Evolutionary conservation across 306 rosid genomes (phyloP).

Genomic region (Cyamopsis tetragonoloba): DNA sequence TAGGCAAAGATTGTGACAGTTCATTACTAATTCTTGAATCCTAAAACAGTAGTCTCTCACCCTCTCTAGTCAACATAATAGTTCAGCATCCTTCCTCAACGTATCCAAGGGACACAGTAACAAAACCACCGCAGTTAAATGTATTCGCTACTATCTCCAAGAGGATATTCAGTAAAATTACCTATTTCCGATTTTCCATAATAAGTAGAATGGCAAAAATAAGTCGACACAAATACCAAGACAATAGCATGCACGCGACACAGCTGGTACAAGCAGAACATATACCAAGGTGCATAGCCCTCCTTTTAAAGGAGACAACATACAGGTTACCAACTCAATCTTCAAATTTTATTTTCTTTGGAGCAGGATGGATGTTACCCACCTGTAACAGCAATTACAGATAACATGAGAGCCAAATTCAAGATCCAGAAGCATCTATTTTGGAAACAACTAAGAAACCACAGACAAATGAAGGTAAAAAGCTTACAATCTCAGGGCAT

Average conservation of each 20-base stretch:
- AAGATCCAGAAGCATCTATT: neutral
- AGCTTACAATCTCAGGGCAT: conserved; percentile 86
- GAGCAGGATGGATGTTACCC: conserved; percentile 55
- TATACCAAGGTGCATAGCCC: neutral
- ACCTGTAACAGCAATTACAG: conserved; percentile 41
- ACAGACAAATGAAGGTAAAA: neutral
- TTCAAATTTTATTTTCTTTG: conserved; percentile 83
- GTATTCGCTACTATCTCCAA: neutral
- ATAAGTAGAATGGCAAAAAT: neutral
- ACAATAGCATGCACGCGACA: neutral
- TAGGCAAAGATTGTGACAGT: neutral
- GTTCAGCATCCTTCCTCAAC: neutral
- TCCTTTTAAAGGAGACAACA: neutral
- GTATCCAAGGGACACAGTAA: neutral
- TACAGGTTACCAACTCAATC: conserved; percentile 26
- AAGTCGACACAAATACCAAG: neutral
- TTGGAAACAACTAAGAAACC: neutral
- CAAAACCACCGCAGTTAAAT: neutral
- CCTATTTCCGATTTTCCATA: too few species aligned
- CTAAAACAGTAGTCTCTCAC: neutral
- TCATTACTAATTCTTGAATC: neutral
- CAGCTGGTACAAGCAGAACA: neutral
- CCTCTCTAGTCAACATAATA: neutral
- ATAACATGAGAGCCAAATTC: neutral
- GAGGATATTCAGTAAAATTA: neutral